A percentile compares a stretch with the other conserved stretches of the same genome.
phyloP scores from a whole-genome alignment of 495 filamentous ascomycete genomes.

The Collariella sp. region DNA sequence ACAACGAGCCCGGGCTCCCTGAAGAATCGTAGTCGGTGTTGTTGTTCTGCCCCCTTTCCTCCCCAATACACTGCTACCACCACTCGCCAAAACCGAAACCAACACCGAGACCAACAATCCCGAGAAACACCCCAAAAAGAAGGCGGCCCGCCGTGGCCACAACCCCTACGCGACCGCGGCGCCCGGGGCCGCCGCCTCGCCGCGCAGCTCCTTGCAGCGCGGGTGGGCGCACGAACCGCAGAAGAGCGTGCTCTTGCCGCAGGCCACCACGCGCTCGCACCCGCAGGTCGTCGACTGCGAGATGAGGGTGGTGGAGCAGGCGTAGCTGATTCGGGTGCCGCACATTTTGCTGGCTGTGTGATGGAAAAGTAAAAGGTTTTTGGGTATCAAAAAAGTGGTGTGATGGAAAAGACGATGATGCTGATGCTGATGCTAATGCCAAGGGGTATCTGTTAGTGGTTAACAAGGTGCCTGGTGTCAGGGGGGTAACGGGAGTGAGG shows the following conservation, averaged over 20 bases:
- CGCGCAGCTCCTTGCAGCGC: slow-evolving; percentile 24
- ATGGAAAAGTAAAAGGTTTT: no score
- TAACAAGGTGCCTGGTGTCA: no score
- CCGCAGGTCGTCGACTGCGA: slow-evolving; percentile 24
- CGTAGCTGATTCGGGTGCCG: slow-evolving; percentile 28
- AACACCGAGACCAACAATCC: neutral
- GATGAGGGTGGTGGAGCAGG: slow-evolving; percentile 24
- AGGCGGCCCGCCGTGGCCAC: neutral
- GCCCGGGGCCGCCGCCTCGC: slow-evolving; percentile 19
- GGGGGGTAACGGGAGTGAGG: no score
- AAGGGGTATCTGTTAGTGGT: no score
- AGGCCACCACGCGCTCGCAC: slow-evolving; percentile 22
- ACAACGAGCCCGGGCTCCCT: no score
- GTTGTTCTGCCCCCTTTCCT: no score
- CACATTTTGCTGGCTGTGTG: slow-evolving; percentile 15
- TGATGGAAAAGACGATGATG: neutral
- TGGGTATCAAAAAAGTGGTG: neutral
- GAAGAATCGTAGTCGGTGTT: no score
- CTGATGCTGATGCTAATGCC: no score
- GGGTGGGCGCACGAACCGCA: slow-evolving; percentile 26
- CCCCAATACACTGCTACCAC: no score
- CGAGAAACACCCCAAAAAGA: neutral
- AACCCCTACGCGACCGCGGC: neutral
- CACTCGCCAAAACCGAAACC: no score
- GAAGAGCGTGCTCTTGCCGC: slow-evolving; percentile 27